A percentile compares a stretch with the other conserved stretches of the same genome.
Evolutionary conservation across 2,329 filamentous ascomycete species (phyloP).

Genomic region (Cyphellophora europaea): DNA sequence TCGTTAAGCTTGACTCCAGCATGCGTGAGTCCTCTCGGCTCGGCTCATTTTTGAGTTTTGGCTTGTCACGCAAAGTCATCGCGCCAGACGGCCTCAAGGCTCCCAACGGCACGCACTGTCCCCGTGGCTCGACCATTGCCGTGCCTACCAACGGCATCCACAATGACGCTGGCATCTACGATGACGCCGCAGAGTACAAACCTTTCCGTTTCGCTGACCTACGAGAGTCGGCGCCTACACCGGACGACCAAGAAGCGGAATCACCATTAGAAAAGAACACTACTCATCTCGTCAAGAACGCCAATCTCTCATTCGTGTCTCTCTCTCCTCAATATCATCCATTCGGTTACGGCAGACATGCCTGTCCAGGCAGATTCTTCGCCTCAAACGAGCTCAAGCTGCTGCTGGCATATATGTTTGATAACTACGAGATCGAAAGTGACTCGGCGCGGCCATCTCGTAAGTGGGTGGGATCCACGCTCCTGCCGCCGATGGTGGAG

Average conservation of each 20-base stretch:
- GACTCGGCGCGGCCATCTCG: constrained; percentile 5
- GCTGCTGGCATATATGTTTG: constrained; percentile 20
- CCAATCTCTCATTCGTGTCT: constrained; percentile 36
- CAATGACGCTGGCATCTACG: constrained; percentile 37
- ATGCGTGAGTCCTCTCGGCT: constrained; percentile 35
- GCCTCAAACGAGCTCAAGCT: constrained; percentile 22
- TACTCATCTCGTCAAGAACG: too few relatives aligned
- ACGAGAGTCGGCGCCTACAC: too few relatives aligned
- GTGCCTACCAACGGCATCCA: constrained; percentile 38
- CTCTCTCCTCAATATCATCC: constrained; percentile 42
- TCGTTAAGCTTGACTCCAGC: constrained; percentile 32
- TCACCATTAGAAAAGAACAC: constrained; percentile 17
- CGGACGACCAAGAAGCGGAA: constrained; percentile 3
- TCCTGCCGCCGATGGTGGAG: constrained; percentile 11
- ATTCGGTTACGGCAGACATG: constrained; percentile 50
- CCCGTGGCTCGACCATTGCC: constrained; percentile 34
- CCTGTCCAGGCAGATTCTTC: constrained; percentile 26
- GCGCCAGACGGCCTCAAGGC: constrained; percentile 18
- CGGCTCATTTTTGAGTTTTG: constrained; percentile 29
- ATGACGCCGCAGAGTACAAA: constrained; percentile 35
- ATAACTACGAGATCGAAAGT: constrained; percentile 22
- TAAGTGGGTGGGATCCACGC: constrained; percentile 8
- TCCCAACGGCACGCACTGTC: constrained; percentile 36
- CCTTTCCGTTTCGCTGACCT: constrained; percentile 40
- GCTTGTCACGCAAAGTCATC: constrained; percentile 18